Percentiles rank a stretch among this genome's conserved stretches.
These are phyloP conservation scores for Hibiscus trionum DNA, from an alignment of 345 rosid species.

Conservation along the genomic window DNA sequence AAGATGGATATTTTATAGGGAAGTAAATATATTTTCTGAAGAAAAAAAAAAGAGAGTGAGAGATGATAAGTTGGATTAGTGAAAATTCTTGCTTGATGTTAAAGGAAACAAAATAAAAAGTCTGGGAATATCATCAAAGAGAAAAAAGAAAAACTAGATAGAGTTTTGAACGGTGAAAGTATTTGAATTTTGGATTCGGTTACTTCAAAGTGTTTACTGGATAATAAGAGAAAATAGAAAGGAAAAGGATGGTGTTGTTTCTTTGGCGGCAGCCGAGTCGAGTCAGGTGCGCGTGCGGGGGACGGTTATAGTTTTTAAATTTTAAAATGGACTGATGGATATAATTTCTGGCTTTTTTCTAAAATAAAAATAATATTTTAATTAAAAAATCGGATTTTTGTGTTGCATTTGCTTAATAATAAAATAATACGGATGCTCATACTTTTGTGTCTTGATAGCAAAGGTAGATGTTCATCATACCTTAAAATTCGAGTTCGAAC, in stretches of 20 bases:
- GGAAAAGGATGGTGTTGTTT: background rate
- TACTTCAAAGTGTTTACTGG: background rate
- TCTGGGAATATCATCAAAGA: background rate
- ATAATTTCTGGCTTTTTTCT: background rate
- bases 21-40: background rate
- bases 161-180: background rate
- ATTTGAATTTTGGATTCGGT: background rate
- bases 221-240: background rate
- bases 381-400: too few relatives aligned
- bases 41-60: background rate
- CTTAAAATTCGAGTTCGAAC: too few relatives aligned
- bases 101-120: constrained; percentile 17
- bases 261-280: background rate
- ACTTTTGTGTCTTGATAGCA: too few relatives aligned
- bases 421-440: too few relatives aligned
- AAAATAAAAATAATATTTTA: too few relatives aligned
- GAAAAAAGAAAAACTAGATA: background rate
- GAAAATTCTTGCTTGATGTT: constrained; percentile 22
- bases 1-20: background rate
- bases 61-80: too few relatives aligned
- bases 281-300: background rate
- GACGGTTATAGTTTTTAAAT: background rate
- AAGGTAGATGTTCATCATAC: too few relatives aligned
- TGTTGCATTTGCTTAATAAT: too few relatives aligned
- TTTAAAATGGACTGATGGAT: background rate